phyloP scores from a whole-genome alignment of 306 rosid species.

The Lablab purpureus region DNA sequence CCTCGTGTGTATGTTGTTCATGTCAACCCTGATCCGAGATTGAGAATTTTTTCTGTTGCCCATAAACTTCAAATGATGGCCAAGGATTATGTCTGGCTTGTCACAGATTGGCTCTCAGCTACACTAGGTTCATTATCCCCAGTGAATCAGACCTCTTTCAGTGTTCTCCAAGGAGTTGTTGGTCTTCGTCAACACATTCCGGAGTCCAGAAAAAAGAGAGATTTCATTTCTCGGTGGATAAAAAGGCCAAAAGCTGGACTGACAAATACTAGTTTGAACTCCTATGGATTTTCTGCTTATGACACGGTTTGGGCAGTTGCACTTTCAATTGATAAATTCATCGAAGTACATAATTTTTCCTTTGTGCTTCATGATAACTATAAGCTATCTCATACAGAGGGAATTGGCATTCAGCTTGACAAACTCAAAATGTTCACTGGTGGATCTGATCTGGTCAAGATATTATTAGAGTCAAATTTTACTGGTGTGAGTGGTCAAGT shows the following conservation, averaged over 20 bases:
- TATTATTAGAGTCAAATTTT: conserved; percentile 65
- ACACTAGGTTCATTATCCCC: conserved; percentile 73
- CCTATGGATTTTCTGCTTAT: conserved; percentile 81
- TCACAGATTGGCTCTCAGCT: conserved; percentile 86
- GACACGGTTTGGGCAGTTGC: conserved; percentile 90
- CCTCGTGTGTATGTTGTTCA: conserved; percentile 91
- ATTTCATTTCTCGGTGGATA: conserved; percentile 68
- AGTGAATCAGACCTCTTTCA: conserved; percentile 52
- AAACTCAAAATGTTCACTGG: conserved; percentile 73
- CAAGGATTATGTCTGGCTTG: conserved; percentile 79
- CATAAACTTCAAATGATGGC: conserved; percentile 80
- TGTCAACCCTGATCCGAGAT: conserved; percentile 70
- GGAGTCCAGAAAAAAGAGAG: conserved; percentile 60
- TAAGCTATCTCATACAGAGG: conserved; percentile 38
- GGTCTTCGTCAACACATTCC: conserved; percentile 78
- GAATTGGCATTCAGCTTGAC: conserved; percentile 59
- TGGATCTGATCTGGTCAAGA: conserved; percentile 67
- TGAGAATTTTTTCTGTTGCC: conserved; percentile 73
- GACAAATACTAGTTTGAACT: conserved; percentile 57
- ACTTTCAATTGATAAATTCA: conserved; percentile 62
- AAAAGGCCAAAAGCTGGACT: conserved; percentile 56
- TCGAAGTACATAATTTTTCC: conserved; percentile 60
- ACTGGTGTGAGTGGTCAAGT: conserved; percentile 80
- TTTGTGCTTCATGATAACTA: conserved; percentile 55
- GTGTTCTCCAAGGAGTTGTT: conserved; percentile 79